Conservation (phyloP, 345 rosid species). For the Cardiospermum halicacabum region DNA sequence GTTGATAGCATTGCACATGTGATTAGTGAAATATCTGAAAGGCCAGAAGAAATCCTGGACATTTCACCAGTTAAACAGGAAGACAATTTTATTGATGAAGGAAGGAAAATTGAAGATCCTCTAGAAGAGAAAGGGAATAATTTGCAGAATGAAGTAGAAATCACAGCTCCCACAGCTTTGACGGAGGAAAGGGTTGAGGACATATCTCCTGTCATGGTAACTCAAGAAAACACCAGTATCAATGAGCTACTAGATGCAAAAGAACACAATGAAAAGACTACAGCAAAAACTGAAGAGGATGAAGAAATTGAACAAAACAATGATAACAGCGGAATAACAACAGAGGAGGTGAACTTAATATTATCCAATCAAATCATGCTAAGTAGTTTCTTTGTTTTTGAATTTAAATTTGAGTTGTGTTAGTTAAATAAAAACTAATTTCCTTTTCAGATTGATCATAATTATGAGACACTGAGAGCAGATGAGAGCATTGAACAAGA, state of each 20-base stretch:
- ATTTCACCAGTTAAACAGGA: conserved; percentile 8
- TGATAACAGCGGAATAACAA: conserved; percentile 5
- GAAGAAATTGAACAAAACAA: conserved; percentile 4
- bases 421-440: not conserved
- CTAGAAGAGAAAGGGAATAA: conserved; percentile 6
- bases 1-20: conserved; percentile 13
- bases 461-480: not conserved
- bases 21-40: conserved; percentile 10
- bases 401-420: not conserved
- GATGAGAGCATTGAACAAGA: conserved; percentile 8
- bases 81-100: not conserved
- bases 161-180: conserved; percentile 6
- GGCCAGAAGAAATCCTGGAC: not conserved
- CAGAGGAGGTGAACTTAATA: too few relatives aligned
- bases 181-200: conserved; percentile 10
- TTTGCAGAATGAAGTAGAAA: not conserved
- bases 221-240: conserved; percentile 6
- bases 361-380: not conserved
- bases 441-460: conserved; percentile 11
- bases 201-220: not conserved
- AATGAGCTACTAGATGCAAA: not conserved
- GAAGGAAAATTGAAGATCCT: not conserved
- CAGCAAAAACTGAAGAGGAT: conserved; percentile 5
- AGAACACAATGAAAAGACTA: not conserved
- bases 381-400: not conserved